Base-by-base conservation (phyloP, 192 early-diverging fungal genomes). In the Backusella tuberculispora region DNA sequence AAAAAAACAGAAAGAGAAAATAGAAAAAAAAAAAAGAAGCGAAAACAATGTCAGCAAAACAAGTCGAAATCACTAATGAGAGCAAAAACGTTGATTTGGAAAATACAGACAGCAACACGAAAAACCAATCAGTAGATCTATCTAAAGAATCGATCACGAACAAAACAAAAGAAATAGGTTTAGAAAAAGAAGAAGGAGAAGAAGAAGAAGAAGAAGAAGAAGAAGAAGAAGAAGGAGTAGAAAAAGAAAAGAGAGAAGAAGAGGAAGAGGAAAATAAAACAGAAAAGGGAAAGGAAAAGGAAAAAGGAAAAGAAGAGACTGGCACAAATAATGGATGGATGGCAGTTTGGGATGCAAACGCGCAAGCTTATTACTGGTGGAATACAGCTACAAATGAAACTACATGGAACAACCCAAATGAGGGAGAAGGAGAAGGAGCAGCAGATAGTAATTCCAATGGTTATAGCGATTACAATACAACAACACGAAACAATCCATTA, bases 311-410 rank as follows among this genome's bases (percentile, higher is more conserved):
- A 21, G 38, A 43, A 45, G 41, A 45, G 21, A 45, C 3, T 45
- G 50, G 5, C 19, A 10, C 8, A 9, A 0, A 42, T 21, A 69
- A 43, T 47, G 38, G 26, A 48, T 87, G 85, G 85, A 80, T 78
- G 47, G 65, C 80, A 9, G 77, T 79, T 2, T 87, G 80, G 80
- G 85, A 87, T 67, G 77, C 82, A 5, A 71, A 71, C 19, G 68
- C 74, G 3, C 77, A 84, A 46, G 74, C 71, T 6, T 87, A 83
- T 29, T 87, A 87, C 71, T 87, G 77, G 76, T 87, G 86, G 86
- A 87, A 87, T 67, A 82, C 79, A n/a, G 14, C 71, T 2, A 87
- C 86, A 10, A 80, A 87, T 47, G 86, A 87, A 70, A 87, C 84
- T 0, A 79, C 83, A 14, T 87, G 86, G 86, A 72, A 78, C 4